Base-by-base conservation (phyloP, 768 basidiomycete genomes). In the Cyclocybe aegerita region DNA sequence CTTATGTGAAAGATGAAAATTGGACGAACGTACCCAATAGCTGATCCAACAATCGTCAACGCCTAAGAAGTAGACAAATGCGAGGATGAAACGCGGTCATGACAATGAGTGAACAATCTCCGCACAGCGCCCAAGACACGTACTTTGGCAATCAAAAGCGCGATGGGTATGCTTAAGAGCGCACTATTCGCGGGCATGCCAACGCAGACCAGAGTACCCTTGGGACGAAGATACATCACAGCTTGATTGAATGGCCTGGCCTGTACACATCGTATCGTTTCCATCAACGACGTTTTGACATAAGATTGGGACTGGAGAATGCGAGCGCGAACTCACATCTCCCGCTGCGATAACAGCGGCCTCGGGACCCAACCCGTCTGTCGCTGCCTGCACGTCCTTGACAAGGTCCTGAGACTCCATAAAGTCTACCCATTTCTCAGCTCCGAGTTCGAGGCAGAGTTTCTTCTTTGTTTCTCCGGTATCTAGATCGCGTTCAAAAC, bases 341-440 rank as follows among this genome's bases (percentile, higher is more conserved):
- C 82, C 81, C n/a, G 78, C 79, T 7, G 79, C 79, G 35, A 88
- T 72, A 33, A 88, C 58, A 0, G 83, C 80, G 7, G 81, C 79
- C 59, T 93, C 90, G 1, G 90, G 80, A 8, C 93, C 92, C 12
- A 70, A 55, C 2, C 90, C 90, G 46, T 68, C 81, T 1, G 84
- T 79, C 0, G 81, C 82, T 0, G 71, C 77, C 62, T 76, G 72
- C 55, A 93, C 78, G 34, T 82, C 83, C 42, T 69, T 61, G 41
- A 83, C 79, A 46, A 90, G 64, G 59, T 92, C 78, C 52, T 74
- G 70, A 7, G 74, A 74, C 58, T 79, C 72, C 57, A 69, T 79
- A 72, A 93, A 95, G 70, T 95, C 93, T 44, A 95, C 68, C 80
- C 81, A 85, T 65, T 77, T 81, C 65, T 90, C 86, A 0, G 86